Evolutionary conservation across 2,329 filamentous ascomycete genomes (phyloP), one percentile per base, ranked within the genome.

Genomic region (Nakataea oryzae): DNA sequence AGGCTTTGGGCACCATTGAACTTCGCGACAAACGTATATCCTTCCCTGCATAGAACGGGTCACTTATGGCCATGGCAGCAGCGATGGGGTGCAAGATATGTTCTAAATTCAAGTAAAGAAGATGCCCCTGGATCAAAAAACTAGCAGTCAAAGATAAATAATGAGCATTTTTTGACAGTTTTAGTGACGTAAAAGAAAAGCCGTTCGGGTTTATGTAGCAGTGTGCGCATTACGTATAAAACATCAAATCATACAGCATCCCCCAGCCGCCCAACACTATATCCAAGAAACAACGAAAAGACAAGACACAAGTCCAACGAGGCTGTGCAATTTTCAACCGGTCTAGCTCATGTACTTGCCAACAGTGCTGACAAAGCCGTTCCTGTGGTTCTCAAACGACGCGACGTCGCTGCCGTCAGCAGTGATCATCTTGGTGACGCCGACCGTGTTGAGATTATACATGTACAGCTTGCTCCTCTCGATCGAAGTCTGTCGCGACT

Each of bases 381-480:
- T 66, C 29, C 64, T 57, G 27, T 68, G 67, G n/a, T 67, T 63
- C 11, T 54, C 55, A 58, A 59, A 68, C 6, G 63, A 21, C 11
- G 65, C 66, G 50, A 68, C 65, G 12, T 67, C 66, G 1, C 54
- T 5, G 6, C 60, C 62, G n/a, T 67, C 58, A 1, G 63, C 63
- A 2, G 64, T 61, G 27, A 67, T 63, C 66, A 67, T 66, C 60
- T 62, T 63, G 3, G 64, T 63, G 0, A 66, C 41, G 12, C 77
- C 78, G 55, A 81, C 75, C 1, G 78, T 80, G 69, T 78, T 79
- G 60, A 81, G 72, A 62, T 77, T 76, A 65, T 78, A 79, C 62
- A 81, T 70, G 62, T 74, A 71, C 56, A 78, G 66, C 60, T 70
- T 69, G 57, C 68, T 72, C 12, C 64, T 66, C 66, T 76, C 73